These are phyloP conservation scores for Talinum fruticosum DNA, from an alignment of 148 eudicot genomes.

Conservation along the genomic window DNA sequence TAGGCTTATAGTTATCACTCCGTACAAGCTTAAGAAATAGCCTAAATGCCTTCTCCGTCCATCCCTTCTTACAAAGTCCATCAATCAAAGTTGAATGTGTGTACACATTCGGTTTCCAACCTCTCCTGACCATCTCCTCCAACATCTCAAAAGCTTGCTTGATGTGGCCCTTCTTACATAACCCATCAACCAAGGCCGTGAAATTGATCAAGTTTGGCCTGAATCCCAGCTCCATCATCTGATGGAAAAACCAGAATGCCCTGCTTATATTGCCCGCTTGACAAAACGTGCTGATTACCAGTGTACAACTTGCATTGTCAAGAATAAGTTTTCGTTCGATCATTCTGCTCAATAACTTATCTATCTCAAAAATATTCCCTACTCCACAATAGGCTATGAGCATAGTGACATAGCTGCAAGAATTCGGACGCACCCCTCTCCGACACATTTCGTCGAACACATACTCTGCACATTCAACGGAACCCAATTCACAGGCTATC, in stretches of 20 bases:
- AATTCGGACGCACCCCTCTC: slow-evolving; percentile 63
- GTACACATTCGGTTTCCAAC: slow-evolving; percentile 89
- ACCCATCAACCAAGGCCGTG: slow-evolving; percentile 71
- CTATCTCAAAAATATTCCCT: slow-evolving; percentile 48
- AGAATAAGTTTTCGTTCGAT: slow-evolving; percentile 52
- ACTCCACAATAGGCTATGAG: slow-evolving; percentile 60
- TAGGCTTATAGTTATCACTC: slow-evolving; percentile 89
- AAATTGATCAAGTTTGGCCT: slow-evolving; percentile 73
- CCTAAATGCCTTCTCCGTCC: slow-evolving; percentile 97
- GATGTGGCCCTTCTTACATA: slow-evolving; percentile 68
- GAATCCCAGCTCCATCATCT: slow-evolving; percentile 71
- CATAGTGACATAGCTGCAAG: slow-evolving; percentile 52
- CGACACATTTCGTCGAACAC: slow-evolving; percentile 76
- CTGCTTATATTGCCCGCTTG: slow-evolving; percentile 46
- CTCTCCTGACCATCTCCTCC: slow-evolving; percentile 85
- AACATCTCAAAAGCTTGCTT: slow-evolving; percentile 87
- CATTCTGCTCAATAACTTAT: slow-evolving; percentile 69
- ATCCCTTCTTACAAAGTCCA: slow-evolving; percentile 94
- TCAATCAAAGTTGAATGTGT: slow-evolving; percentile 82
- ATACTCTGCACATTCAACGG: slow-evolving; percentile 53
- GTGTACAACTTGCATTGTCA: slow-evolving; percentile 65
- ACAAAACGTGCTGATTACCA: slow-evolving; percentile 60
- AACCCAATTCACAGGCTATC: slow-evolving; percentile 48
- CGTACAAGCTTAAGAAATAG: slow-evolving; percentile 84
- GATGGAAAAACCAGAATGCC: slow-evolving; percentile 59